Evolutionary conservation across 148 eudicot species (phyloP).

Genomic region (Nepenthes gracilis): DNA sequence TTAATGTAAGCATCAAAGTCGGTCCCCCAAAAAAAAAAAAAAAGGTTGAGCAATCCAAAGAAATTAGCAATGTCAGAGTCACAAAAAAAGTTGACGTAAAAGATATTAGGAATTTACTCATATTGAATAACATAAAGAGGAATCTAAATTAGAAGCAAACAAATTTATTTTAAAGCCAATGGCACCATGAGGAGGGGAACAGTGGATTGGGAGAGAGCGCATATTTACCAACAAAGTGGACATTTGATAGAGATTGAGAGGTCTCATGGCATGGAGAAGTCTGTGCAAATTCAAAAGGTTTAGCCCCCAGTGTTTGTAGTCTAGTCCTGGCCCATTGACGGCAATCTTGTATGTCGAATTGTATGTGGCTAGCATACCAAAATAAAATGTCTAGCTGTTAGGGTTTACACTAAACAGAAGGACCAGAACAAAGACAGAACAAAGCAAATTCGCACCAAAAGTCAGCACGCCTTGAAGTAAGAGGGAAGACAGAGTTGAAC

Average conservation of each 20-base stretch:
- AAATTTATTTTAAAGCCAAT: no score
- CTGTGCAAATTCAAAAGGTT: conserved; percentile 55
- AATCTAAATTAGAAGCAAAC: no score
- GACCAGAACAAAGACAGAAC: not conserved
- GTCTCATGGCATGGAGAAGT: conserved; percentile 66
- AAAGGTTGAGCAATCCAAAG: no score
- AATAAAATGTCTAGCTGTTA: not conserved
- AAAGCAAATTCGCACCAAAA: conserved; percentile 36
- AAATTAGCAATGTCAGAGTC: no score
- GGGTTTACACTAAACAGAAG: not conserved
- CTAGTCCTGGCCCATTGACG: conserved; percentile 56
- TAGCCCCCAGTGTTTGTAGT: conserved; percentile 51
- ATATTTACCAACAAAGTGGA: conserved; percentile 36
- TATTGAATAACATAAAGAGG: no score
- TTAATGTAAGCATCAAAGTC: no score
- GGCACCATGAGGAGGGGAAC: not conserved
- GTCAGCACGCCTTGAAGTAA: conserved; percentile 34
- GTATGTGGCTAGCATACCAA: conserved; percentile 29
- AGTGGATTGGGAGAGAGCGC: conserved; percentile 1
- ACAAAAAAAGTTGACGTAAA: no score
- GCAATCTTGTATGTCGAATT: conserved; percentile 42
- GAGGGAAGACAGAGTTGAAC: conserved; percentile 49
- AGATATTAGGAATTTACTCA: no score
- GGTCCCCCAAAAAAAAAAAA: no score
- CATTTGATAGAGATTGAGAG: conserved; percentile 25